Percentiles rank a stretch among this genome's conserved stretches.
phyloP scores from a whole-genome alignment of 768 basidiomycete genomes.

The Gloeopeniophorella convolvens region DNA sequence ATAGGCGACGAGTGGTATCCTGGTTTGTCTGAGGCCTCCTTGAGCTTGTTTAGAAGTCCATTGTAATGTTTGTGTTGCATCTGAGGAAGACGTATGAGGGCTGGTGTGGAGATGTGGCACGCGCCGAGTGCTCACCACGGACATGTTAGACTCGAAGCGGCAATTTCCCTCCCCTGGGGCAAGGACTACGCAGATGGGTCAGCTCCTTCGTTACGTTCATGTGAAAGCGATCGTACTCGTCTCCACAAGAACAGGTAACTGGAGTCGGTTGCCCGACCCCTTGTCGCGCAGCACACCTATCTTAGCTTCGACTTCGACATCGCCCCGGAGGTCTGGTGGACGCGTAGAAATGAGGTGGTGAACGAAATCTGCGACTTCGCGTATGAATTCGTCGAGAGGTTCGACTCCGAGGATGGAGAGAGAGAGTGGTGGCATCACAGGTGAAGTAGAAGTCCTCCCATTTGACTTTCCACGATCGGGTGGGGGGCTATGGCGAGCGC shows the following conservation, averaged over 20 bases:
- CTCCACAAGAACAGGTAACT: constrained; percentile 72
- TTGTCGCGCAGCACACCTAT: constrained; percentile 69
- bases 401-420: constrained; percentile 83
- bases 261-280: constrained; percentile 47
- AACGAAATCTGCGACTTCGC: constrained; percentile 85
- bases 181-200: constrained; percentile 48
- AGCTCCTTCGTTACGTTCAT: constrained; percentile 3
- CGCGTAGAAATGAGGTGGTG: constrained; percentile 60
- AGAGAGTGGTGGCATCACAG: constrained; percentile 54
- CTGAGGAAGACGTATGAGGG: constrained; percentile 35
- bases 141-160: constrained; percentile 93
- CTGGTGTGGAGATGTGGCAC: not conserved
- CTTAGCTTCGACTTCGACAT: constrained; percentile 88
- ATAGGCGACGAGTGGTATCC: constrained; percentile 51
- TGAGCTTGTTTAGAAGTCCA: constrained; percentile 75
- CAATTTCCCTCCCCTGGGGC: constrained; percentile 51
- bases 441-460: constrained; percentile 23
- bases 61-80: constrained; percentile 87
- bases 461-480: constrained; percentile 26
- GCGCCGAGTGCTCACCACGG: constrained; percentile 47
- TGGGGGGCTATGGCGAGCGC: constrained; percentile 32
- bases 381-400: constrained; percentile 89
- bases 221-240: constrained; percentile 46
- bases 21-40: constrained; percentile 47
- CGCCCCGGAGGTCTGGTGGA: constrained; percentile 41